These are phyloP conservation scores for Pyrrhoderma noxium DNA, from an alignment of 1,284 basidiomycete genomes.

Conservation along the genomic window DNA sequence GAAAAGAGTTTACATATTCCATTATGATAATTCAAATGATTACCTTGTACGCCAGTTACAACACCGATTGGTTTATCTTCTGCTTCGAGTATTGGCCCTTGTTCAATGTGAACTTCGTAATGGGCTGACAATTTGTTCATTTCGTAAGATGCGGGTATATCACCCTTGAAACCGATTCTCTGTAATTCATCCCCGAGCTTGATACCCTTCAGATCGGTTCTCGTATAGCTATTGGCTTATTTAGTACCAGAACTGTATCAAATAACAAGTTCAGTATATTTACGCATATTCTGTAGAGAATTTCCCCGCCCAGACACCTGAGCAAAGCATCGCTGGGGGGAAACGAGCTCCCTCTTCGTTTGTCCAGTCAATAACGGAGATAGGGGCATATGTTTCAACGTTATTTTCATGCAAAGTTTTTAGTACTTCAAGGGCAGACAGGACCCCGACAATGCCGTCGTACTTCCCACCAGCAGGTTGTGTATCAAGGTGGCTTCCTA, in stretches of 20 bases:
- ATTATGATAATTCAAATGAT: neutral
- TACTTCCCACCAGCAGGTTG: slow-evolving; percentile 24
- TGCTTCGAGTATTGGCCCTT: slow-evolving; percentile 23
- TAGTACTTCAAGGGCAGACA: slow-evolving; percentile 22
- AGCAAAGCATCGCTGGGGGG: slow-evolving; percentile 20
- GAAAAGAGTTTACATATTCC: neutral
- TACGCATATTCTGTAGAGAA: slow-evolving; percentile 20
- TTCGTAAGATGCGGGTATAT: slow-evolving; percentile 18
- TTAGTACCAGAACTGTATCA: neutral
- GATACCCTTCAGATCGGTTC: slow-evolving; percentile 19
- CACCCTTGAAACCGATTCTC: slow-evolving; percentile 23
- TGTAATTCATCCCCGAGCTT: slow-evolving; percentile 20
- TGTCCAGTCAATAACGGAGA: slow-evolving; percentile 24
- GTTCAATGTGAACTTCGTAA: slow-evolving; percentile 25
- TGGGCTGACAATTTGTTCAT: slow-evolving; percentile 22
- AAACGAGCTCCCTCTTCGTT: slow-evolving; percentile 26
- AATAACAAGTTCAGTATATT: neutral
- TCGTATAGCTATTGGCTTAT: slow-evolving; percentile 3
- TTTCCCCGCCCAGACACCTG: slow-evolving; percentile 22
- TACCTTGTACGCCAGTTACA: slow-evolving; percentile 22
- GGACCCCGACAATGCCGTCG: slow-evolving; percentile 25
- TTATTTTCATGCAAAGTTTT: slow-evolving; percentile 22
- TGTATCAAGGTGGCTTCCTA: slow-evolving; percentile 23
- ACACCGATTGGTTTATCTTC: slow-evolving; percentile 20
- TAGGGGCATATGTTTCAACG: slow-evolving; percentile 21